Evolutionary conservation across 768 basidiomycete species (phyloP), one percentile per base, ranked within the genome.

Genomic region (Suillus spraguei): DNA sequence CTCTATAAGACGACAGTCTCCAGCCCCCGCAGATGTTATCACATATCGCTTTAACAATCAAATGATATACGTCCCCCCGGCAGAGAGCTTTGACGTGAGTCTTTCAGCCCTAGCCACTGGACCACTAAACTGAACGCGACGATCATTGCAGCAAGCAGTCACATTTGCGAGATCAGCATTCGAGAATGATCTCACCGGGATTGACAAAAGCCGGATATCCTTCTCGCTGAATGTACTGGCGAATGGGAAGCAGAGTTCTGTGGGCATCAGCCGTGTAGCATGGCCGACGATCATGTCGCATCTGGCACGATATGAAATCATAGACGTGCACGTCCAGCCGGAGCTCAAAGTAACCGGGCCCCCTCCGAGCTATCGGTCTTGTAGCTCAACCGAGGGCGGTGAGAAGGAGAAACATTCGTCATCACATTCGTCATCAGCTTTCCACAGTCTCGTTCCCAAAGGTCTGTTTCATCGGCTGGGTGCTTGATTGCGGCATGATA

Each of bases 21-120:
- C 41, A 66, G 38, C 77, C 3, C 28, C 55, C 13, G 68, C 79
- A 6, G 83, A 85, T 44, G 76, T 86, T 60, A 72, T 87, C 63
- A 86, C 82, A 20, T 87, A 86, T 63, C 80, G 83, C 33, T 73
- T 75, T 6, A 69, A 77, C 0, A 69, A 74, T 9, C 68, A 79
- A 33, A 73, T 85, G n/a, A 82, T 86, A 17, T 86, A 84, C 52
- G 86, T 88, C 1, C 78, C 77, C 1, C 80, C 80, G 0, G 77
- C 81, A 11, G 60, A 70, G 38, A 70, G 73, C 50, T 85, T 84
- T 62, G 67, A 78, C 67, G 87, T 85, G 44, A 60, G 79, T 67
- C 8, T 50, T 53, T 24, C 41, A 42, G 52, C 53, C 36, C n/a
- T 46, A 16, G 14, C 35, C 24, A 33, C n/a, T 0, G 17, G 13